Conservation (phyloP, 31 red algal genomes). For the Endocladia muricata region DNA sequence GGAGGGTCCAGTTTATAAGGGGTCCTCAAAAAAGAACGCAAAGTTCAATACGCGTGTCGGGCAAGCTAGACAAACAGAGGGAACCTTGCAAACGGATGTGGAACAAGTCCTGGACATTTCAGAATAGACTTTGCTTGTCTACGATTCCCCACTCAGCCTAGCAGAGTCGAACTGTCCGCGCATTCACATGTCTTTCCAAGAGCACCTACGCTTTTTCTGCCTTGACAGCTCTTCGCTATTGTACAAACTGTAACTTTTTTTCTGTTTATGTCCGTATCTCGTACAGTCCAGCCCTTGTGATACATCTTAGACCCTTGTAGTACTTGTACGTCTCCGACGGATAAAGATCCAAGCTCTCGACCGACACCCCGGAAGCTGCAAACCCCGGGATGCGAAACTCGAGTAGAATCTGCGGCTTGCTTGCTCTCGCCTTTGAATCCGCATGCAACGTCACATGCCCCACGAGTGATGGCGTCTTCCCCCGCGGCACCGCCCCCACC, state of each 20-base stretch:
- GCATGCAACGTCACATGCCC: constrained; percentile 47
- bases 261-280: constrained; percentile 66
- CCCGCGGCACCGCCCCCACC: constrained; percentile 52
- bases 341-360: constrained; percentile 71
- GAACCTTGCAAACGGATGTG: no score
- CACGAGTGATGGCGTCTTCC: constrained; percentile 55
- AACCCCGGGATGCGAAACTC: constrained; percentile 69
- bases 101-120: no score
- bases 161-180: no score
- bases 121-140: no score
- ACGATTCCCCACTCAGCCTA: no score
- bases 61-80: no score
- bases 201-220: no score
- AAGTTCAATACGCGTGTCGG: no score
- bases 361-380: constrained; percentile 53
- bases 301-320: constrained; percentile 86
- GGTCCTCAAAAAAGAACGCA: constrained; percentile 51
- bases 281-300: constrained; percentile 79
- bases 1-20: constrained; percentile 56
- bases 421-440: constrained; percentile 1
- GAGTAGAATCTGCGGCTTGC: constrained; percentile 49
- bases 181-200: no score
- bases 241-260: no score
- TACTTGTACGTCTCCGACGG: constrained; percentile 73
- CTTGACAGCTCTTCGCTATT: no score